A percentile compares a stretch with the other conserved stretches of the same genome.
Conservation (phyloP, 768 basidiomycete species). For the Pleurotus platypus region DNA sequence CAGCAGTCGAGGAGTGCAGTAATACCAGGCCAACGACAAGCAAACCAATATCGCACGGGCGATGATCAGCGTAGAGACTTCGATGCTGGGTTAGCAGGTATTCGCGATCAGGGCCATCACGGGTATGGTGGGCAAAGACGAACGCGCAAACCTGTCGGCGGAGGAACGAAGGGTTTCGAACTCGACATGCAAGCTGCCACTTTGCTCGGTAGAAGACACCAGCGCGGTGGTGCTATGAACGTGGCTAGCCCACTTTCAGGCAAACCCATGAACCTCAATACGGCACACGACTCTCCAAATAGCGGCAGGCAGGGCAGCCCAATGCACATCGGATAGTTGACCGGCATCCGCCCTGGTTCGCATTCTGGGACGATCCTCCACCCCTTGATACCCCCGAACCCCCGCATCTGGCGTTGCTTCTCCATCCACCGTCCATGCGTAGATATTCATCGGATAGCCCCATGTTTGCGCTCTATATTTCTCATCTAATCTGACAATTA, state of each 20-base stretch:
- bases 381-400: too few species aligned
- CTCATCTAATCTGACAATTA: too few species aligned
- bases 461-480: too few species aligned
- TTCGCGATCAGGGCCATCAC: not conserved
- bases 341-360: not conserved
- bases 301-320: constrained; percentile 16
- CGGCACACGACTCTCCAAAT: constrained; percentile 17
- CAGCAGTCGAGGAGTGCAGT: not conserved
- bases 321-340: constrained; percentile 17
- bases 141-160: constrained; percentile 5
- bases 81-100: constrained; percentile 7
- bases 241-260: constrained; percentile 33
- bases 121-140: not conserved
- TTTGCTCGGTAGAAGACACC: constrained; percentile 70
- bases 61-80: not conserved
- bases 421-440: too few species aligned
- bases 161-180: constrained; percentile 54
- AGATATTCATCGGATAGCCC: too few species aligned
- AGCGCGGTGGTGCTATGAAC: constrained; percentile 23
- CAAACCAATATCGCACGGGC: not conserved
- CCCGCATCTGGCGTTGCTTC: too few species aligned
- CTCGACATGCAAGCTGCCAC: constrained; percentile 87
- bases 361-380: too few species aligned
- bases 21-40: not conserved
- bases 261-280: constrained; percentile 22